phyloP scores from a whole-genome alignment of 805 yeast genomes.

The Kazachstania kunashirensis region DNA sequence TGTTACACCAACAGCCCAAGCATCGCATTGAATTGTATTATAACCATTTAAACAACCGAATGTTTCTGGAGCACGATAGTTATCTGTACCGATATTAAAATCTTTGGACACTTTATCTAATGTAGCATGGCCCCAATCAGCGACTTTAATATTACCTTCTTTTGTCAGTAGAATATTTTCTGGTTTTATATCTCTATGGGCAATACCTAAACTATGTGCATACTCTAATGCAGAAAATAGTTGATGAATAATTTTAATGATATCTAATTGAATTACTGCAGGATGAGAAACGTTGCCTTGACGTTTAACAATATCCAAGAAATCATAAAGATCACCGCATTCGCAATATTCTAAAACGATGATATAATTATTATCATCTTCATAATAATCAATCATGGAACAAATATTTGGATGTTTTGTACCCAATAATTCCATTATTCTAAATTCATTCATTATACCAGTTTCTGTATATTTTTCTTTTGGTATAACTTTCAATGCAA shows the following conservation, averaged over 20 bases:
- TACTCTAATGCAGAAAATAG: slow-evolving; percentile 41
- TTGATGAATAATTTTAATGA: slow-evolving; percentile 38
- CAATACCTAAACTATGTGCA: slow-evolving; percentile 50
- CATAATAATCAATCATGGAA: slow-evolving; percentile 47
- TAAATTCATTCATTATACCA: slow-evolving; percentile 17
- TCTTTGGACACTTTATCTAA: slow-evolving; percentile 24
- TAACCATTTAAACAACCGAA: slow-evolving; percentile 36
- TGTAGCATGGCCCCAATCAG: slow-evolving; percentile 69
- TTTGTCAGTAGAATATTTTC: slow-evolving; percentile 52
- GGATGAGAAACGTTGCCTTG: slow-evolving; percentile 11
- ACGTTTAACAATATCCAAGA: slow-evolving; percentile 19
- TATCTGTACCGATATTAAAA: slow-evolving; percentile 60
- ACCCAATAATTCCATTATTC: slow-evolving; percentile 35
- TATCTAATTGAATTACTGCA: slow-evolving; percentile 16
- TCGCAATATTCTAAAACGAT: slow-evolving; percentile 59
- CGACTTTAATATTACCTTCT: slow-evolving; percentile 47
- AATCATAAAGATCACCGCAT: slow-evolving; percentile 60
- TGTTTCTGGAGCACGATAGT: slow-evolving; percentile 90
- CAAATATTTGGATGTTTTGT: slow-evolving; percentile 43
- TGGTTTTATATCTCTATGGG: slow-evolving; percentile 67
- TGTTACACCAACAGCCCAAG: slow-evolving; percentile 84
- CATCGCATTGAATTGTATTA: slow-evolving; percentile 68
- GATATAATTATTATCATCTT: slow-evolving; percentile 41
- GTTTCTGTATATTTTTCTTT: slow-evolving; percentile 12
- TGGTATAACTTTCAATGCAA: slow-evolving; percentile 25